Evolutionary conservation across 2,329 filamentous ascomycete species (phyloP).

Genomic region (Metarhizium rileyi): DNA sequence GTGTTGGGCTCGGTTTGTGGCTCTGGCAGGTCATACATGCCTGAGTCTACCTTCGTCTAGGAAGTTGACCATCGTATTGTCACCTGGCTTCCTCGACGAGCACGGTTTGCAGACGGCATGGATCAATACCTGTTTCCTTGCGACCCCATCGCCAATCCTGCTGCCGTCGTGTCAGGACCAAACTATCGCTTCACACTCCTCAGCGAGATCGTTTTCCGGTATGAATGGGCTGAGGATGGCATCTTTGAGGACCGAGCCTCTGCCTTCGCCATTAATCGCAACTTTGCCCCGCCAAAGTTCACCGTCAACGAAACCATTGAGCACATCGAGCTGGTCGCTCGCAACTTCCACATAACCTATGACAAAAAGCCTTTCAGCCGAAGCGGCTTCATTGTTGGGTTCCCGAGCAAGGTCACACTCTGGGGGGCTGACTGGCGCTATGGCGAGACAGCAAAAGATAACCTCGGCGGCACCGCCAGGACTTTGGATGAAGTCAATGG

Average conservation of each 20-base stretch:
- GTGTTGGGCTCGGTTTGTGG: no score
- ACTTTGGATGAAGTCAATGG: conserved; percentile 46
- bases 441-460: conserved; percentile 27
- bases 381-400: conserved; percentile 37
- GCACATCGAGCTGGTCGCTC: conserved; percentile 44
- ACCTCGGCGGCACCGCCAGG: conserved; percentile 39
- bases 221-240: conserved; percentile 51
- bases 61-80: no score
- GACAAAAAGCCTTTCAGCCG: conserved; percentile 45
- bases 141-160: conserved; percentile 2
- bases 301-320: conserved; percentile 34
- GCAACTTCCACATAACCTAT: conserved; percentile 45
- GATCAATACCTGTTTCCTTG: conserved; percentile 4
- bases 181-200: conserved; percentile 52
- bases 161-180: conserved; percentile 1
- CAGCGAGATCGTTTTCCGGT: conserved; percentile 45
- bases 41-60: no score
- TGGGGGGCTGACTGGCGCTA: conserved; percentile 33
- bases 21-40: no score
- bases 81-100: neutral
- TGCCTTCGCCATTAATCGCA: conserved; percentile 47
- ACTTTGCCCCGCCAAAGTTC: conserved; percentile 29
- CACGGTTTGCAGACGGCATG: neutral
- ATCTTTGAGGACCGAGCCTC: conserved; percentile 53
- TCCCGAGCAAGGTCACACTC: conserved; percentile 23